These are phyloP conservation scores for Cinchona pubescens DNA, from an alignment of 257 asterid species.

Conservation along the genomic window DNA sequence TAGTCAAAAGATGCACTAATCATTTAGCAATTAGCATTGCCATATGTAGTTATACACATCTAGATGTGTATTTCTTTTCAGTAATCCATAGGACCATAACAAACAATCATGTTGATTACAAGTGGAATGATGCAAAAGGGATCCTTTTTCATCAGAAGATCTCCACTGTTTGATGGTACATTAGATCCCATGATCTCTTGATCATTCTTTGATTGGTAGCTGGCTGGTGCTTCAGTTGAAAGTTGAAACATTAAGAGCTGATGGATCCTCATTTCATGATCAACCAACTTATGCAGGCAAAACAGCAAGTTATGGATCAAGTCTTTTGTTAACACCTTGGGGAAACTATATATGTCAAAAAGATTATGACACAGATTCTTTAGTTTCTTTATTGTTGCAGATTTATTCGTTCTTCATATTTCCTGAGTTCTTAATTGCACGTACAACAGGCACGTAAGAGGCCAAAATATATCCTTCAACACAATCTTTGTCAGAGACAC, in stretches of 20 bases:
- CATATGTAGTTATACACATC: not conserved
- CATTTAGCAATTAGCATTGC: constrained; percentile 16
- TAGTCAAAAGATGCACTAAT: too few relatives aligned
- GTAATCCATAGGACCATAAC: not conserved
- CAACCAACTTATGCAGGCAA: not conserved
- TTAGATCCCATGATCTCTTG: constrained; percentile 9
- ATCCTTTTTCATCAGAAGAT: not conserved
- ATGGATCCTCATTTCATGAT: constrained; percentile 21
- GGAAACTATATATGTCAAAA: not conserved
- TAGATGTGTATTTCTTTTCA: not conserved
- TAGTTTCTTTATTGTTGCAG: constrained; percentile 1
- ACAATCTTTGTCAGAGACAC: constrained; percentile 42
- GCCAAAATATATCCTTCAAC: constrained; percentile 28
- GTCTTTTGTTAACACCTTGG: not conserved
- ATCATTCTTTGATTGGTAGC: constrained; percentile 4
- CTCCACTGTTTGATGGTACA: not conserved
- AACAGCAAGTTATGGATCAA: not conserved
- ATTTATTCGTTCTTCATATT: not conserved
- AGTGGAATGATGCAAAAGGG: not conserved
- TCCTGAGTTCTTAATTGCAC: constrained; percentile 12
- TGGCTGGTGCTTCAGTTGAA: constrained; percentile 12
- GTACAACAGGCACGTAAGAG: constrained; percentile 12
- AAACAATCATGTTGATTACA: not conserved
- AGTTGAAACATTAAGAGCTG: constrained; percentile 12
- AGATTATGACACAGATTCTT: not conserved